Evolutionary conservation across 441 rosid species (phyloP), one percentile per base, ranked within the genome.

Genomic region (Erysimum cheiri): DNA sequence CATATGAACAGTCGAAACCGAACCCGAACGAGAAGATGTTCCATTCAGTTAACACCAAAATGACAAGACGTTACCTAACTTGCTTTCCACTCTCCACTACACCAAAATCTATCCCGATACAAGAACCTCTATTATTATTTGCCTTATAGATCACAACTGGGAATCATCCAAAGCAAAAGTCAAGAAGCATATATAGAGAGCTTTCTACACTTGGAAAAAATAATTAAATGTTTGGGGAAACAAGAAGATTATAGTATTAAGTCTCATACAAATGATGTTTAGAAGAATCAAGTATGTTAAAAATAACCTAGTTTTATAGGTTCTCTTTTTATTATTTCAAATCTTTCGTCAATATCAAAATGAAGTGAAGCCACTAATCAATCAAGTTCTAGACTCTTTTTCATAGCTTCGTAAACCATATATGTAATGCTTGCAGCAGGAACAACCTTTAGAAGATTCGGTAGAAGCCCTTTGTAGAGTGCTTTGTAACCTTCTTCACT

Each of bases 351-450:
- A 64, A 63, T 75, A 63, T 69, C 74, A 69, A 75, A 62, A 40
- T 61, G 56, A 63, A 48, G 66, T 41, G 46, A 71, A 61, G 49
- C 81, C 61, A 56, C n/a, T 73, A 81, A 58, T 83, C 86, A 75
- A 85, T 83, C 86, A 75, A 87, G 81, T 54, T 82, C 85, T 46
- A 87, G 76, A 54, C 81, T 83, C 81, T 83, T 85, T 73, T 87
- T 87, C 91, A 85, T 85, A 54, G 78, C 74, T 77, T 87, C 92
- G 43, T 87, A 87, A 67, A 83, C 87, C 81, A 84, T 66, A 71
- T 86, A 86, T n/a, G 90, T 84, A 68, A 86, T 86, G 77, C 90
- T 86, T 39, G 88, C 88, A 59, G 88, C 84, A 48, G 88, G 90
- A 64, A 86, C 85, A 50, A 84, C 90, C 76, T 84, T 84, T 35